Evolutionary conservation across 345 rosid species (phyloP), one percentile per base, ranked within the genome.

Genomic region (Lepidium didymum): DNA sequence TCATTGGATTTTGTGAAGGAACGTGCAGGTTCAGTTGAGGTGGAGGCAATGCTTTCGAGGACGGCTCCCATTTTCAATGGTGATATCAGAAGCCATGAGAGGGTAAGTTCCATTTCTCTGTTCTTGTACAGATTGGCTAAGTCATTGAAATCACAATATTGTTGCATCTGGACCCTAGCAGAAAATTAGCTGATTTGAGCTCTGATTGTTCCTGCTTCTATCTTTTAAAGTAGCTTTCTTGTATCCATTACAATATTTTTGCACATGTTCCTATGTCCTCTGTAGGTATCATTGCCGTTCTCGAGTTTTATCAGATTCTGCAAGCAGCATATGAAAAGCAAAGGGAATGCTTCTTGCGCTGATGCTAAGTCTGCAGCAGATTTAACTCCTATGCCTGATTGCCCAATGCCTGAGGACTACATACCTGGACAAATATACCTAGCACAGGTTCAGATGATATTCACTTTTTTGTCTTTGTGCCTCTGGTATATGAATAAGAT

Each of bases 71-170:
- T 88, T 15, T 88, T 88, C 64, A 86, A 82, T 52, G 96, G 92
- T 65, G 96, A 87, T 73, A 80, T 90, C 47, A 82, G 99, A 84
- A 82, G 88, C 79, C 99, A 94, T 50, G 94, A 94, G 81, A 84
- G 96, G 84, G 94, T 85, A 83, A 46, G 77, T 18, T 64, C 53
- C 12, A 37, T 52, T 60, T n/a, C 13, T 56, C 6, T 4, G 44
- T 37, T 59, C 59, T 59, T 46, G 19, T 4, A 10, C 36, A 12
- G 2, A 54, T 33, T 46, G 47, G 12, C 49, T 36, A 19, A 9
- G 11, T 37, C 68, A 19, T 8, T n/a, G n/a, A n/a, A 36, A 3
- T n/a, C 6, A 23, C 10, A 0, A 0, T 21, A 10, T 41, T 66
- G 19, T 51, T 12, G 19, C 41, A 10, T 33, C 43, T 9, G 12